Base-by-base conservation (phyloP, 1,284 basidiomycete genomes). In the Rhodotorula glutinis region DNA sequence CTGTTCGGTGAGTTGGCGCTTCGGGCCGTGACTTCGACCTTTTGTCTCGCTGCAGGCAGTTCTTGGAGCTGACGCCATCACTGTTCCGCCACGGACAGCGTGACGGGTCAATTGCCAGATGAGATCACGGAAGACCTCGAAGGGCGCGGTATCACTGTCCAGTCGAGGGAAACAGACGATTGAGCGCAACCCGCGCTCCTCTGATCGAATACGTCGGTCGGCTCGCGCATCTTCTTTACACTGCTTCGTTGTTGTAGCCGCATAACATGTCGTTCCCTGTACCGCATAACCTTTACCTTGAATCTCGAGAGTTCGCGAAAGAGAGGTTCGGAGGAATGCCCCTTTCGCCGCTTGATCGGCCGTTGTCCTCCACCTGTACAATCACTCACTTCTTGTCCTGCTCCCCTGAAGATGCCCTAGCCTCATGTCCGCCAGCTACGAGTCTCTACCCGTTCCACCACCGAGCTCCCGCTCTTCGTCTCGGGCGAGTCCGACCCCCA, bases 41-140 rank as follows among this genome's bases (percentile, higher is more conserved):
- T 19, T 17, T 27, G 25, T 27, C 33, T 27, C 49, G 21, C 4
- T 52, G n/a, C n/a, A n/a, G n/a, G n/a, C n/a, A n/a, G n/a, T n/a
- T n/a, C n/a, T 17, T 2, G 2, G 14, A 27, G 23, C 38, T 17
- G 4, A 33, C 53, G 33, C 38, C 21, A 10, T 38, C 21, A 21
- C 41, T 38, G n/a, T 14, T 11, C 10, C 17, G 10, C 23, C 14
- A 23, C 21, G 8, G 7, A 8, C 59, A 71, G 60, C 21, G 63
- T 73, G 2, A 63, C 63, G 23, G 71, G 69, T 21, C 61, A 66
- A 25, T 67, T 75, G 11, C 74, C 74, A 2, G 72, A 72, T 49
- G 62, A 67, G 13, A 62, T 73, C 46, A 63, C 71, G 55, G 73
- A 75, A 23, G 73, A 74, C 51, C 62, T 75, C n/a, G 74, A 75